A percentile compares a stretch with the other conserved stretches of the same genome.
Evolutionary conservation across 2,329 filamentous ascomycete species (phyloP).

Genomic region (Aspergillus sergii): DNA sequence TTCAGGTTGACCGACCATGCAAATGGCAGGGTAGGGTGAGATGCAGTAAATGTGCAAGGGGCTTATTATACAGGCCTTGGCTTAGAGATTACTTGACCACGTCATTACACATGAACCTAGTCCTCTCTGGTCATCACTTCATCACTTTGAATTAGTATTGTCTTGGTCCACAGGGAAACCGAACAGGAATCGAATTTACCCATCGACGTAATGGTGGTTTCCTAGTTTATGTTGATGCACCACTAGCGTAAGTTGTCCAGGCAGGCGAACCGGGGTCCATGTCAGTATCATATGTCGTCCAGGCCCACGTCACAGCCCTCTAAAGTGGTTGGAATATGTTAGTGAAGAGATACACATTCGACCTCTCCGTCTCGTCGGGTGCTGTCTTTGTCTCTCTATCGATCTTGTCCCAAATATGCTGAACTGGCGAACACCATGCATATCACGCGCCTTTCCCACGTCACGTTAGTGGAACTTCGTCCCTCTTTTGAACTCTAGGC

Average conservation of each 20-base stretch:
- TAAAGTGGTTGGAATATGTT: not conserved
- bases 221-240: not conserved
- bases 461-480: not conserved
- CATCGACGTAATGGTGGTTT: not conserved
- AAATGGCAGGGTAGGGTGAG: not conserved
- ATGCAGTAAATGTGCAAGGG: not conserved
- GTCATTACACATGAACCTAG: not conserved
- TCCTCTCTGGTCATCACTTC: not conserved
- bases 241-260: not conserved
- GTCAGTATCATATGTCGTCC: not conserved
- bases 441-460: too few species aligned
- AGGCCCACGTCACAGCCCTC: not conserved
- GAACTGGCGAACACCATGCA: too few species aligned
- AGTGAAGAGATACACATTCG: not conserved
- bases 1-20: not conserved
- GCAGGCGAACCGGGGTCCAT: not conserved
- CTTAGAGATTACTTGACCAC: not conserved
- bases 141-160: too few species aligned
- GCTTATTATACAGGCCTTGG: too few species aligned
- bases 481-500: not conserved
- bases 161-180: too few species aligned
- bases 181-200: not conserved
- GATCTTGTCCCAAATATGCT: too few species aligned
- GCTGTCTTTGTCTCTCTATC: not conserved
- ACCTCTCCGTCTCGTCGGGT: too few species aligned